A percentile compares a stretch with the other conserved stretches of the same genome.
These are phyloP conservation scores for Holtermanniella nyarrowii DNA, from an alignment of 768 basidiomycete genomes.

Conservation along the genomic window DNA sequence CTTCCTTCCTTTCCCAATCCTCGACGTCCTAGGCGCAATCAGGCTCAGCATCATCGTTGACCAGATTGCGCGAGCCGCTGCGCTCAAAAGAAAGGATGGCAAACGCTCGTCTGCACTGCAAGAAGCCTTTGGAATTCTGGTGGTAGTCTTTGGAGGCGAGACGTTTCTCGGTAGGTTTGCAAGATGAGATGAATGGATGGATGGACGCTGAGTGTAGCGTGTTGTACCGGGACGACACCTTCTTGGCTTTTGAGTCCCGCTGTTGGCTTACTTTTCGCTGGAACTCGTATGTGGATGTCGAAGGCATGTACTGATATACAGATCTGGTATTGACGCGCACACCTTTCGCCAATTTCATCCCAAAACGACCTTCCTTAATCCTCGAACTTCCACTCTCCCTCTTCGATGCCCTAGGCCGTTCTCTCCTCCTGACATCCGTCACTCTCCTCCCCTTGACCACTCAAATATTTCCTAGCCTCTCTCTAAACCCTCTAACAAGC, in stretches of 20 bases:
- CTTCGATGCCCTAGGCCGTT: conserved; percentile 68
- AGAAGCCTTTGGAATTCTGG: conserved; percentile 30
- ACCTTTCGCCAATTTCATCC: conserved; percentile 51
- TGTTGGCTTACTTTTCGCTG: conserved; percentile 54
- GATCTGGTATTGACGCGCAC: conserved; percentile 34
- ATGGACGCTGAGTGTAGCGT: conserved; percentile 9
- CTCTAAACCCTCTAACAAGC: conserved; percentile 60
- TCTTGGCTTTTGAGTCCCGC: conserved; percentile 72
- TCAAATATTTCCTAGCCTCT: conserved; percentile 45
- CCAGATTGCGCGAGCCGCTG: conserved; percentile 2
- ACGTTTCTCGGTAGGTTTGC: conserved; percentile 31
- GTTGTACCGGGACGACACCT: conserved; percentile 45
- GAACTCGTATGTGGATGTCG: conserved; percentile 46
- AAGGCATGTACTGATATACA: conserved; percentile 2
- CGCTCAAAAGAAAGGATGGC: background rate
- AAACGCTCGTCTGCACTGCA: conserved; percentile 21
- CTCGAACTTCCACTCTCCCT: conserved; percentile 64
- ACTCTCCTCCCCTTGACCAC: conserved; percentile 58
- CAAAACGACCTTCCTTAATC: conserved; percentile 49
- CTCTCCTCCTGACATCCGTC: conserved; percentile 65
- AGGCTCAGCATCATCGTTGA: conserved; percentile 9
- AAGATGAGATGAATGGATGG: background rate
- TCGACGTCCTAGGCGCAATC: conserved; percentile 14
- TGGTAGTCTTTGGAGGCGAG: conserved; percentile 38
- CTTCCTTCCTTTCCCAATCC: conserved; percentile 7